Conservation (phyloP, 768 basidiomycete species). For the Lactarius tabidus region DNA sequence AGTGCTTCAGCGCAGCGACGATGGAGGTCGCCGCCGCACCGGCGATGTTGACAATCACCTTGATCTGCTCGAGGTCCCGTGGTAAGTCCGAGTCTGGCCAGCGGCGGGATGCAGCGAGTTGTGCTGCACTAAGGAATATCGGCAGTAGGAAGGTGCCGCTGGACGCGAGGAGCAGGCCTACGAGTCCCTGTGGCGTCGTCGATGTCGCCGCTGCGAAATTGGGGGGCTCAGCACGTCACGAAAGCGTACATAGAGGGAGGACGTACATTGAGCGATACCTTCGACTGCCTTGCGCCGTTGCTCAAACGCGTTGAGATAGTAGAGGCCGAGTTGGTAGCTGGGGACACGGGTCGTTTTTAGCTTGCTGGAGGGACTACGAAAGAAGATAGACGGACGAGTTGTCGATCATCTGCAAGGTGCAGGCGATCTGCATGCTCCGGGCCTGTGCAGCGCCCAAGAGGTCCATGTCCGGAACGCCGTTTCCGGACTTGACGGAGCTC, state of each 20-base stretch:
- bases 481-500: slow-evolving; percentile 6
- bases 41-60: slow-evolving; percentile 21
- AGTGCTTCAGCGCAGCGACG: slow-evolving; percentile 17
- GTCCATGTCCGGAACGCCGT: slow-evolving; percentile 17
- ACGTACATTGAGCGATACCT: slow-evolving; percentile 5
- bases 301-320: slow-evolving; percentile 19
- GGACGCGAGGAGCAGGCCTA: slow-evolving; percentile 11
- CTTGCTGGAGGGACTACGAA: not conserved
- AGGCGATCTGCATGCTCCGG: slow-evolving; percentile 19
- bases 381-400: slow-evolving; percentile 3
- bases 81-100: slow-evolving; percentile 22
- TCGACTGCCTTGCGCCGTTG: slow-evolving; percentile 6
- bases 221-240: not conserved
- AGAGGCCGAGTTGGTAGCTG: slow-evolving; percentile 20
- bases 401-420: slow-evolving; percentile 17
- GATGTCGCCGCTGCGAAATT: slow-evolving; percentile 9
- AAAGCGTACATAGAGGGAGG: not conserved
- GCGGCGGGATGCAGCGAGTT: slow-evolving; percentile 17
- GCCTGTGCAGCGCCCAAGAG: slow-evolving; percentile 16
- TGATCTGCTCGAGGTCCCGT: slow-evolving; percentile 13
- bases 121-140: slow-evolving; percentile 18
- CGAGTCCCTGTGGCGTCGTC: slow-evolving; percentile 4
- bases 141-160: slow-evolving; percentile 14
- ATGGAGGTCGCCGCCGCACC: slow-evolving; percentile 12
- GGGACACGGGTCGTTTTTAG: not conserved